Base-by-base conservation (phyloP, 179 eudicot genomes). In the Nepenthes alata region DNA sequence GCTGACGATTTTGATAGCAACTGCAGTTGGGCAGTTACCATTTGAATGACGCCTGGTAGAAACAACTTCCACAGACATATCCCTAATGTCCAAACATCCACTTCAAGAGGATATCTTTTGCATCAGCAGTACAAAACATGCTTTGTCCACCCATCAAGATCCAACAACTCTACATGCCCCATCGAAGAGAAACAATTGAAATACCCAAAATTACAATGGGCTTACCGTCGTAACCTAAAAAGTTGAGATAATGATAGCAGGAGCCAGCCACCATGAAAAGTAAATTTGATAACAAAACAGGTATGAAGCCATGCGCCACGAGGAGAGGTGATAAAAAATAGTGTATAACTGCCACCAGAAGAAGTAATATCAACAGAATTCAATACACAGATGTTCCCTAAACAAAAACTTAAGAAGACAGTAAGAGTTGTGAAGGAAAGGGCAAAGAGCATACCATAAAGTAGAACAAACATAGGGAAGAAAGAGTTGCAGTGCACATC, bases 401-500 rank as follows among this genome's bases (percentile, higher is more conserved):
- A 47, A 35, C 60, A 54, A 55, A 3, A 55, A 36, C 4, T 36
- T 55, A 2, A 25, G 15, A 50, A 50, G n/a, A 50, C n/a, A 5
- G 8, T 9, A 9, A 37, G 14, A 55, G n/a, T 25, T 6, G 11
- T 10, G 8, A 55, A 34, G 11, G 11, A 9, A 11, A 25, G 25
- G 55, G 11, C 41, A 53, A 6, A 36, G 16, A 57, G 60, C 80
- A 53, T 81, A 93, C 98, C 98, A 48, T 89, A 86, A 37, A 93
- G 98, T 75, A 89, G 63, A 66, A 86, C 83, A 62, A 93, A 93
- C 90, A 89, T 66, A 7, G 96, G 96, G 82, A 93, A 93, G 88
- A 93, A 86, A 65, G 98, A 89, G 82, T 93, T 93, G 91, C 98
- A 93, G 81, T 89, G 98, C 60, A 93, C 98, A 70, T 93, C 96